Conservation (phyloP, 768 basidiomycete species). For the Lactifluus pinguis region DNA sequence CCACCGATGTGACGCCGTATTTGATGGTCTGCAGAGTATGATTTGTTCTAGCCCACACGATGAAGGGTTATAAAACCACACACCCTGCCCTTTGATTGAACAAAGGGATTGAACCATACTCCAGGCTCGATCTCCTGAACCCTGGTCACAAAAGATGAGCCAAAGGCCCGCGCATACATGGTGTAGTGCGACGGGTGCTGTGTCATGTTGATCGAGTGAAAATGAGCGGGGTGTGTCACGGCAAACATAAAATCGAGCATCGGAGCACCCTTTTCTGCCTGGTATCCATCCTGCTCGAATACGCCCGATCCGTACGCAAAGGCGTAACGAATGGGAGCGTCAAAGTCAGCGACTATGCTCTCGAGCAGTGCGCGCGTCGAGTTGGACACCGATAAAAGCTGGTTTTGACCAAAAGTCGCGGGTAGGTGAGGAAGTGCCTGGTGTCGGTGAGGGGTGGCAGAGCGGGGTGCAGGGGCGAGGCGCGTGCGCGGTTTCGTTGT, state of each 20-base stretch:
- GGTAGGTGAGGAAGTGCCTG: constrained; percentile 48
- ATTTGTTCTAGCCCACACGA: background rate
- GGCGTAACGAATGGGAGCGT: constrained; percentile 91
- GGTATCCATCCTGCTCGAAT: constrained; percentile 84
- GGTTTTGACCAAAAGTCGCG: constrained; percentile 69
- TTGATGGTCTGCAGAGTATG: constrained; percentile 64
- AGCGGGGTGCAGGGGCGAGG: constrained; percentile 37
- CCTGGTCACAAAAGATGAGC: constrained; percentile 71
- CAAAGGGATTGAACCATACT: constrained; percentile 93
- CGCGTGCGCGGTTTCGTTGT: constrained; percentile 28
- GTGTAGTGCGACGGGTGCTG: constrained; percentile 91
- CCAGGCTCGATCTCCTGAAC: constrained; percentile 74
- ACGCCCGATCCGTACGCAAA: constrained; percentile 98
- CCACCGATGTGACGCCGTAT: constrained; percentile 91
- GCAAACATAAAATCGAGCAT: constrained; percentile 98
- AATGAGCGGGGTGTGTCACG: constrained; percentile 86
- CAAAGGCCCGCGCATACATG: constrained; percentile 73
- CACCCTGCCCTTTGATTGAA: constrained; percentile 77
- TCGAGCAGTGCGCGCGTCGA: constrained; percentile 75
- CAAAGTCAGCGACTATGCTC: constrained; percentile 67
- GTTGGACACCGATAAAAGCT: constrained; percentile 69
- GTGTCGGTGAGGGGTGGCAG: constrained; percentile 22
- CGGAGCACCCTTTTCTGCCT: constrained; percentile 36
- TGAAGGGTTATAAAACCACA: constrained; percentile 28
- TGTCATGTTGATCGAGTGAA: constrained; percentile 92